A percentile compares a stretch with the other conserved stretches of the same genome.
Evolutionary conservation across 805 yeast species (phyloP).

Genomic region (Isabelozyma gotoi): DNA sequence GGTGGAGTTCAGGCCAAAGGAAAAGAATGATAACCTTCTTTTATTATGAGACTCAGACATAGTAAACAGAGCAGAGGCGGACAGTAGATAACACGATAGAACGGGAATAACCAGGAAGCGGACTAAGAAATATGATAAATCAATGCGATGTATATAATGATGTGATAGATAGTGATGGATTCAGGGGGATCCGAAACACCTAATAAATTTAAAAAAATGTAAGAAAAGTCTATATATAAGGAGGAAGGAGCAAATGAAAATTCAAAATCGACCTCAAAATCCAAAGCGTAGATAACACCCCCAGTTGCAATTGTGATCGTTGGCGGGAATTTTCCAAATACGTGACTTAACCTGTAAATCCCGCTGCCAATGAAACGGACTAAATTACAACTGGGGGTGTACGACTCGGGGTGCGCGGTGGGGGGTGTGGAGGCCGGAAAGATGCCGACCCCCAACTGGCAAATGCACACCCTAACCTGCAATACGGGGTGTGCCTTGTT

Average conservation of each 20-base stretch:
- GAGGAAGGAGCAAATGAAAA: not conserved
- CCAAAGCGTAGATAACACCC: not conserved
- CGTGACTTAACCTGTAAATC: not conserved
- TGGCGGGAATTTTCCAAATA: not conserved
- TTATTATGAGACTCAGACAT: not conserved
- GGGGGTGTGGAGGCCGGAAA: not conserved
- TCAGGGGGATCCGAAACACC: not conserved
- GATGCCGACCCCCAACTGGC: not conserved
- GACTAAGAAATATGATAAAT: too few species aligned
- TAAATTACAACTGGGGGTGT: not conserved
- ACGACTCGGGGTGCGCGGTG: not conserved
- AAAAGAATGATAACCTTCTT: conserved; percentile 1
- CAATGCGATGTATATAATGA: not conserved
- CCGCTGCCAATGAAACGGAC: not conserved
- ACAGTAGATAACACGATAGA: not conserved
- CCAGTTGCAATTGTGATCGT: not conserved
- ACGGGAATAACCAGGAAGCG: too few species aligned
- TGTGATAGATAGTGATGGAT: not conserved
- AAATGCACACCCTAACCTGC: too few species aligned
- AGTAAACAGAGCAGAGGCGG: not conserved
- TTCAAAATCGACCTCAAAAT: not conserved
- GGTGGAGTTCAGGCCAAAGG: conserved; percentile 2
- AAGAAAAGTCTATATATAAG: too few species aligned
- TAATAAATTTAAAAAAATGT: too few species aligned
- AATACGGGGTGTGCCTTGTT: too few species aligned